Conservation (phyloP, 306 rosid genomes). For the Cucumis hystrix region DNA sequence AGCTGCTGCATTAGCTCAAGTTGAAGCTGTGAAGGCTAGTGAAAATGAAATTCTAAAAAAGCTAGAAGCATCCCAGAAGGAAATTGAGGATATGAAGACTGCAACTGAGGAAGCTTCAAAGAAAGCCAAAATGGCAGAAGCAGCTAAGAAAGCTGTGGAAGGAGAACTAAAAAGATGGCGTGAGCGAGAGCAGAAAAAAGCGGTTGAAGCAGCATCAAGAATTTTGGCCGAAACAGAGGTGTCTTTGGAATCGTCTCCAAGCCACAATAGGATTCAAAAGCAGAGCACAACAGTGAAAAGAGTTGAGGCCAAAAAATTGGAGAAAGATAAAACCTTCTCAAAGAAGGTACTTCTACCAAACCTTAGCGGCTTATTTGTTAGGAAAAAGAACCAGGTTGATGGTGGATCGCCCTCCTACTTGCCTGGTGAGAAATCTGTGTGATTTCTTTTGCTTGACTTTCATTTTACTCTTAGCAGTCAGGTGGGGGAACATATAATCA, state of each 20-base stretch:
- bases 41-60: conserved; percentile 65
- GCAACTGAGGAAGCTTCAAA: conserved; percentile 60
- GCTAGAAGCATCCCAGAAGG: conserved; percentile 64
- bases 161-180: conserved; percentile 85
- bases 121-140: conserved; percentile 90
- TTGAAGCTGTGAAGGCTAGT: conserved; percentile 96
- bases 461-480: conserved; percentile 27
- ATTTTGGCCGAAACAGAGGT: conserved; percentile 59
- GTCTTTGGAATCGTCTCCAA: conserved; percentile 54
- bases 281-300: conserved; percentile 34
- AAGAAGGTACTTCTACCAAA: conserved; percentile 72
- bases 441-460: conserved; percentile 16
- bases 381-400: conserved; percentile 73
- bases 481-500: conserved; percentile 25
- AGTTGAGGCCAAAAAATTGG: conserved; percentile 32
- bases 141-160: conserved; percentile 90
- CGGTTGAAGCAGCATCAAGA: conserved; percentile 76
- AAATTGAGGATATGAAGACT: conserved; percentile 59
- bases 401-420: conserved; percentile 86
- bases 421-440: conserved; percentile 66
- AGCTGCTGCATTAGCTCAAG: conserved; percentile 95
- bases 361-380: conserved; percentile 56
- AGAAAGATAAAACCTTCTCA: conserved; percentile 48
- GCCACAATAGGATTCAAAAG: conserved; percentile 44
- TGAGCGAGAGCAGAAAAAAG: conserved; percentile 85